Evolutionary conservation across 352 stramenopile genomes (phyloP).

Genomic region (Nothophytophthora sp.): DNA sequence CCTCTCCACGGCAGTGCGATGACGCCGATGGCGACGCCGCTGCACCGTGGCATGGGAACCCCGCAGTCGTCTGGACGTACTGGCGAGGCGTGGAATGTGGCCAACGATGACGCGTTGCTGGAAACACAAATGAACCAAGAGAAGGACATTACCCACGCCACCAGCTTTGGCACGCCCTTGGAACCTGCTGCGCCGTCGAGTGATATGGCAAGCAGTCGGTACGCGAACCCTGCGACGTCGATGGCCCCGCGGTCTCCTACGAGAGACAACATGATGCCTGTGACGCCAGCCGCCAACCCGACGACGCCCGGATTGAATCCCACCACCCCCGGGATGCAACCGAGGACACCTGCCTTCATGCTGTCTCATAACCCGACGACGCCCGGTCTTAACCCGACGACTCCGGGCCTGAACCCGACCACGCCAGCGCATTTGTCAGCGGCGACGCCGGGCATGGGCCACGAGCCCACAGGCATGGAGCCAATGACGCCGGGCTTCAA

Average conservation of each 20-base stretch:
- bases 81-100: constrained; percentile 84
- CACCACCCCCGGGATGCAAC: constrained; percentile 79
- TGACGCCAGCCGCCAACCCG: constrained; percentile 70
- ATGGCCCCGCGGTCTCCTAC: constrained; percentile 70
- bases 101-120: constrained; percentile 84
- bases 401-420: constrained; percentile 72
- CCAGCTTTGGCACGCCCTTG: constrained; percentile 82
- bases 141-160: constrained; percentile 89
- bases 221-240: constrained; percentile 46
- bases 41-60: constrained; percentile 82
- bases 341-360: constrained; percentile 77
- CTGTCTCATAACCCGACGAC: constrained; percentile 80
- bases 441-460: constrained; percentile 68
- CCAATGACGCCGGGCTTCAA: constrained; percentile 89
- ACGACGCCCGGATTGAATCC: constrained; percentile 81
- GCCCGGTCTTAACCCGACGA: constrained; percentile 80
- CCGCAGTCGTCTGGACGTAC: constrained; percentile 59
- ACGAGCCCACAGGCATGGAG: constrained; percentile 76
- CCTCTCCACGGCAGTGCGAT: constrained; percentile 83
- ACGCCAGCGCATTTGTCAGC: constrained; percentile 73
- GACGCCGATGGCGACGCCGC: constrained; percentile 86
- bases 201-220: constrained; percentile 56
- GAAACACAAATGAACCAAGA: constrained; percentile 90
- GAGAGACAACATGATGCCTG: constrained; percentile 61
- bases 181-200: constrained; percentile 75